Conservation (phyloP, 2,329 filamentous ascomycete species). For the Monosporascus sp. region DNA sequence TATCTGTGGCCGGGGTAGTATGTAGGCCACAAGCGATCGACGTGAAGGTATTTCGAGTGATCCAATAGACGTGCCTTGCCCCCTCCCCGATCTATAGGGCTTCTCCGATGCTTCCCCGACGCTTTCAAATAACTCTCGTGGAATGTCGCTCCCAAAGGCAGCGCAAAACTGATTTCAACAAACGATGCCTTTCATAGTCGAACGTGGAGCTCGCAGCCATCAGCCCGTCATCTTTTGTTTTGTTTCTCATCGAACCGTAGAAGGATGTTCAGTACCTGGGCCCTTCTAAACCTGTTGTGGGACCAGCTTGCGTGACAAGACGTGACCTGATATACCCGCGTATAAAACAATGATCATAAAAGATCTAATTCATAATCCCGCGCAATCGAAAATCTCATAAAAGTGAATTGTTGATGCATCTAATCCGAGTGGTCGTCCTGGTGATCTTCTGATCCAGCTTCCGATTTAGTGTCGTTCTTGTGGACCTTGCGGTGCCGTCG, state of each 20-base stretch:
- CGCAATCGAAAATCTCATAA: slow-evolving; percentile 14
- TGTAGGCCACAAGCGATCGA: slow-evolving; percentile 20
- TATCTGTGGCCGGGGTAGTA: slow-evolving; percentile 14
- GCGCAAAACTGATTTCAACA: slow-evolving; percentile 9
- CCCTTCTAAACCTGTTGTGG: slow-evolving; percentile 16
- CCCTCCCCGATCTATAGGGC: slow-evolving; percentile 21
- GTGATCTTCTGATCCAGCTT: slow-evolving; percentile 59
- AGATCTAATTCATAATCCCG: slow-evolving; percentile 19
- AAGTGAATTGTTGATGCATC: slow-evolving; percentile 8
- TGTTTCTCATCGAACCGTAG: slow-evolving; percentile 14
- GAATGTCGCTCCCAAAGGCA: slow-evolving; percentile 17
- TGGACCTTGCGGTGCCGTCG: slow-evolving; percentile 95
- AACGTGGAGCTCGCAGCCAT: slow-evolving; percentile 9
- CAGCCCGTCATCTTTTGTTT: slow-evolving; percentile 10
- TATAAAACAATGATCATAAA: slow-evolving; percentile 16
- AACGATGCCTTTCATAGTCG: slow-evolving; percentile 14
- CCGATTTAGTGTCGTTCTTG: slow-evolving; percentile 66
- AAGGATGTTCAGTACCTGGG: slow-evolving; percentile 15
- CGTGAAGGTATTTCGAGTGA: slow-evolving; percentile 17
- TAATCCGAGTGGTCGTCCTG: slow-evolving; percentile 59
- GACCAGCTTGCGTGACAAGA: slow-evolving; percentile 14
- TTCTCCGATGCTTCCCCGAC: slow-evolving; percentile 20
- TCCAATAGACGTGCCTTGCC: slow-evolving; percentile 20
- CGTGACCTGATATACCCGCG: slow-evolving; percentile 17
- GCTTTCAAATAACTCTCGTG: slow-evolving; percentile 20